Evolutionary conservation across 352 stramenopile genomes (phyloP).

Genomic region (Aphanomyces astaci): DNA sequence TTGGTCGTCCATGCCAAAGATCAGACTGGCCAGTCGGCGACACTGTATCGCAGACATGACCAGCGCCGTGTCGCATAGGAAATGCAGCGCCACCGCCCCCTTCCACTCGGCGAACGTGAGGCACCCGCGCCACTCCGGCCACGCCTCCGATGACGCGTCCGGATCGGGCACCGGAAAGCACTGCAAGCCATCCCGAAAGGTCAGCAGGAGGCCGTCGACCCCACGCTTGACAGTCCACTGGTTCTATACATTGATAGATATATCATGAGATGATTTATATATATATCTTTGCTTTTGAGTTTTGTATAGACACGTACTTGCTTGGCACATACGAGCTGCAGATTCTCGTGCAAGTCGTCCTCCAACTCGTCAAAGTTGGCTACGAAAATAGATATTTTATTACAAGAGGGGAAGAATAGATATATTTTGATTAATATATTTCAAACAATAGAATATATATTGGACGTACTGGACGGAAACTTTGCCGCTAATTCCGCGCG

Average conservation of each 20-base stretch:
- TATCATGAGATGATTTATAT: not conserved
- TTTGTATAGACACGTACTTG: constrained; percentile 30
- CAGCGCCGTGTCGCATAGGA: constrained; percentile 61
- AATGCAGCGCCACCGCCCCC: constrained; percentile 61
- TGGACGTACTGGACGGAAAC: constrained; percentile 44
- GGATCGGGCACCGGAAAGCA: constrained; percentile 55
- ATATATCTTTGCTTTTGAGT: too few relatives aligned
- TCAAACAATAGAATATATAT: not conserved
- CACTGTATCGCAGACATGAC: constrained; percentile 74
- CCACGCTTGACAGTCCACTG: constrained; percentile 63
- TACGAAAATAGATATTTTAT: too few relatives aligned
- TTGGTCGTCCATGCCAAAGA: constrained; percentile 45
- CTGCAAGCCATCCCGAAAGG: constrained; percentile 69
- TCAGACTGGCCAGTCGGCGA: constrained; percentile 46
- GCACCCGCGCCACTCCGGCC: constrained; percentile 61
- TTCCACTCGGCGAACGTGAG: constrained; percentile 84
- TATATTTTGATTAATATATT: too few relatives aligned
- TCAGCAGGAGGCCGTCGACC: constrained; percentile 67
- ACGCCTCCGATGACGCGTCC: constrained; percentile 28
- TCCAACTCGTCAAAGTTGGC: constrained; percentile 82
- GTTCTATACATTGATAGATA: constrained; percentile 29
- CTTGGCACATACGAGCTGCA: constrained; percentile 48
- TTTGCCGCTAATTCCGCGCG: constrained; percentile 76
- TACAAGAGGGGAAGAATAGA: too few relatives aligned
- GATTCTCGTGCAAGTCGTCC: constrained; percentile 65